Conservation (phyloP, 169 alveolate genomes). For the Theileria parva region DNA sequence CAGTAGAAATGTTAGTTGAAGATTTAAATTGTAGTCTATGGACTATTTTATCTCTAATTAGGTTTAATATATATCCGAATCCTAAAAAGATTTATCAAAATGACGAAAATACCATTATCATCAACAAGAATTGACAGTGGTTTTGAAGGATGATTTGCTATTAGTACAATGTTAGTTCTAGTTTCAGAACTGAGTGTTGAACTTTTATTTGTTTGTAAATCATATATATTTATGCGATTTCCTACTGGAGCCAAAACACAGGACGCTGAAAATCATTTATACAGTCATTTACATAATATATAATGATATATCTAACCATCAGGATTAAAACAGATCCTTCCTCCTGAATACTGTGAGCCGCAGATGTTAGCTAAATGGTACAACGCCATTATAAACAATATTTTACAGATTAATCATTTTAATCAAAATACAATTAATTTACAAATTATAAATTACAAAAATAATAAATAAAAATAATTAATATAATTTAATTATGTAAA, state of each 20-base stretch:
- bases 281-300: background rate
- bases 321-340: constrained; percentile 60
- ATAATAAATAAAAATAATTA: too few relatives aligned
- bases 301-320: constrained; percentile 39
- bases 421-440: background rate
- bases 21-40: constrained; percentile 74
- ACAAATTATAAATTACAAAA: background rate
- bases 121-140: constrained; percentile 76
- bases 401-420: background rate
- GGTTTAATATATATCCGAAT: constrained; percentile 75
- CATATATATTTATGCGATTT: constrained; percentile 79
- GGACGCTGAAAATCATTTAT: constrained; percentile 52
- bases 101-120: constrained; percentile 49
- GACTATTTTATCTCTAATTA: constrained; percentile 69
- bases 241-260: constrained; percentile 81
- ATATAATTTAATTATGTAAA: background rate
- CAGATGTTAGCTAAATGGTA: constrained; percentile 61
- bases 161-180: constrained; percentile 67
- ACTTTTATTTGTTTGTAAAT: constrained; percentile 72
- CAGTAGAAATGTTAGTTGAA: constrained; percentile 58
- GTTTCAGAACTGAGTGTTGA: constrained; percentile 76
- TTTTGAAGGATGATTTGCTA: constrained; percentile 78
- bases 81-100: constrained; percentile 25
- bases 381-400: constrained; percentile 14
- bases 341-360: constrained; percentile 70